These are phyloP conservation scores for Calonectria pseudoturangicola DNA, from an alignment of 2,329 filamentous ascomycete species.

Conservation along the genomic window DNA sequence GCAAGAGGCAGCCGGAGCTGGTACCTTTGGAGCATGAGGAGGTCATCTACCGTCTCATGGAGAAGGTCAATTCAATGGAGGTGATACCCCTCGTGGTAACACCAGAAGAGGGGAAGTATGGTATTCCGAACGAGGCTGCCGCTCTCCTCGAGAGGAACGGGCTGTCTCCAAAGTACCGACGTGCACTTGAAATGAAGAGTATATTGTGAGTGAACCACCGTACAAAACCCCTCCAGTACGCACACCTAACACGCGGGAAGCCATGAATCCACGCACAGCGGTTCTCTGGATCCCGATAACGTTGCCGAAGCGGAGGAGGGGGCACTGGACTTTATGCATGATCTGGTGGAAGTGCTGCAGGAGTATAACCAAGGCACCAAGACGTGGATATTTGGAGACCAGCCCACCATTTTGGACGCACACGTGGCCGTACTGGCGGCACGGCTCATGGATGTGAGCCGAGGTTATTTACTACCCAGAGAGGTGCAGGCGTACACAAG, in stretches of 20 bases:
- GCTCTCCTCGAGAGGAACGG: conserved; percentile 54
- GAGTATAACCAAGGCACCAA: conserved; percentile 35
- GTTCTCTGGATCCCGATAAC: conserved; percentile 51
- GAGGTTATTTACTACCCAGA: conserved; percentile 50
- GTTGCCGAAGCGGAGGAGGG: conserved; percentile 50
- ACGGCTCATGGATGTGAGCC: conserved; percentile 52
- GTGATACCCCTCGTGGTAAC: conserved; percentile 51
- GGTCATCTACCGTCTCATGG: conserved; percentile 51
- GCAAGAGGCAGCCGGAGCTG: conserved; percentile 54
- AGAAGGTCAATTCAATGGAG: conserved; percentile 54
- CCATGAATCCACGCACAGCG: conserved; percentile 53
- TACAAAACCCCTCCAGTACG: not conserved
- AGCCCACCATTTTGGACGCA: conserved; percentile 57
- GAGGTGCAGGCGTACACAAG: conserved; percentile 48
- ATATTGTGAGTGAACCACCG: conserved; percentile 53
- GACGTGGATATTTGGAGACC: conserved; percentile 55
- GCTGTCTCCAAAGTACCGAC: conserved; percentile 53
- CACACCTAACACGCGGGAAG: conserved; percentile 41
- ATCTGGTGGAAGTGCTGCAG: conserved; percentile 45
- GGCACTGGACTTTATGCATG: conserved; percentile 49
- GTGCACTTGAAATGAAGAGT: conserved; percentile 57
- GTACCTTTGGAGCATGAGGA: conserved; percentile 50
- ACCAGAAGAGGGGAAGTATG: conserved; percentile 50
- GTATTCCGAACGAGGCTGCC: conserved; percentile 55
- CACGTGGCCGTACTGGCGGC: conserved; percentile 50